Evolutionary conservation across 768 basidiomycete species (phyloP), one percentile per base, ranked within the genome.

Genomic region (Pluteus cervinus): DNA sequence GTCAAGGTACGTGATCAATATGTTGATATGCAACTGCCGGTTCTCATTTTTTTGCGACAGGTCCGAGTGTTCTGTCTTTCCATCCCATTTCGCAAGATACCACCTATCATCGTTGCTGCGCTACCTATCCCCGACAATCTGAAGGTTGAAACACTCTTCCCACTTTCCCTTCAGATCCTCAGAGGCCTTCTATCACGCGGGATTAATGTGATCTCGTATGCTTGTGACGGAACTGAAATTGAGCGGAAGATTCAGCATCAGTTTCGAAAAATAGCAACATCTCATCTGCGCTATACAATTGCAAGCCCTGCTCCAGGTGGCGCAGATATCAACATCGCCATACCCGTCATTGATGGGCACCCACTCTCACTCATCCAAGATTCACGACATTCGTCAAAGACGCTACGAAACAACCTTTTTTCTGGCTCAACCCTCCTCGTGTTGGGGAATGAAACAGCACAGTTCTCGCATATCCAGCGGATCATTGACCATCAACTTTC

Each of bases 71-170:
- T 56, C 56, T 44, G 34, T 21, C 24, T 64, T 5, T 46, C 46
- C 12, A 45, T 66, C 9, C 62, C 58, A 11, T 22, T 57, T 2
- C 55, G 62, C 0, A 55, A 57, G 15, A 44, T 65, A 1, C 43
- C 59, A 0, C 57, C 66, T 0, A 51, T 67, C 15, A 50, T 69
- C 12, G 40, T 67, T 4, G 58, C 61, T 7, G 60, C 59, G 0
- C 28, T 55, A 3, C 42, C 65, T 2, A 62, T 65, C 23, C 26
- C 52, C 0, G 37, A 51, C 6, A 40, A 25, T 0, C 25, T 53
- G 5, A 41, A 37, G 2, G 58, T 58, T 1, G 7, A 32, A 2
- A 15, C 43, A 3, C 51, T 64, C 1, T 26, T 47, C 4, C 21
- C 5, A 0, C 39, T 40, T 26, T 42, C 42, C 7, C 4, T 30